A percentile compares a stretch with the other conserved stretches of the same genome.
phyloP scores from a whole-genome alignment of 2,329 filamentous ascomycete species.

The Triangularia setosa region DNA sequence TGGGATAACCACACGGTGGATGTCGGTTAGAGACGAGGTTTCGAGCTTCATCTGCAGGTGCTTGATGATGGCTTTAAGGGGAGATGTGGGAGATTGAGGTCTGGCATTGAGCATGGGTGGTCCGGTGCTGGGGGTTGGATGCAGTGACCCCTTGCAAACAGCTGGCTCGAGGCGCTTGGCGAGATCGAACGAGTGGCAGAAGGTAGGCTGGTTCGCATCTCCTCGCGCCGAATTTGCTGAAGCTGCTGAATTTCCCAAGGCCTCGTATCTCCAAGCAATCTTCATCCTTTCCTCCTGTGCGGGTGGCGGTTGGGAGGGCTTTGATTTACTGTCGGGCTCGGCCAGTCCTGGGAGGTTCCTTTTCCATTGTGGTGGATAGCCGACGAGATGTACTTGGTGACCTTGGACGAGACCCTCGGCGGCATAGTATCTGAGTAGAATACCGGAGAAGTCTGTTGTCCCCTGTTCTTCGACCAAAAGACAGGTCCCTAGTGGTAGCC shows the following conservation, averaged over 20 bases:
- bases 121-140: constrained; percentile 48
- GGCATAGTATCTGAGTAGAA: constrained; percentile 81
- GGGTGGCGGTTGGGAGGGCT: constrained; percentile 37
- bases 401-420: constrained; percentile 91
- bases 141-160: constrained; percentile 48
- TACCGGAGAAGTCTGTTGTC: constrained; percentile 88
- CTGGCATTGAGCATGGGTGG: constrained; percentile 32
- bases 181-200: constrained; percentile 72
- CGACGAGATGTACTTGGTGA: constrained; percentile 82
- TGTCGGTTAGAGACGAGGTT: constrained; percentile 52
- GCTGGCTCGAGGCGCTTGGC: constrained; percentile 56
- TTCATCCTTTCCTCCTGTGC: constrained; percentile 77
- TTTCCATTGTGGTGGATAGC: constrained; percentile 74
- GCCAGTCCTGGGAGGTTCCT: constrained; percentile 75
- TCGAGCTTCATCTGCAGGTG: constrained; percentile 54
- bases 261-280: constrained; percentile 97
- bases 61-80: constrained; percentile 62
- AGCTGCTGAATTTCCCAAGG: constrained; percentile 53
- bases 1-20: constrained; percentile 84
- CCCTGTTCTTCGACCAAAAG: constrained; percentile 83
- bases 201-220: constrained; percentile 37
- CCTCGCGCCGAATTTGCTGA: constrained; percentile 22
- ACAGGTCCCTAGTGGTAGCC: constrained; percentile 75
- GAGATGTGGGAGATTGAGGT: constrained; percentile 37
- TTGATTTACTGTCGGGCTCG: constrained; percentile 39